Base-by-base conservation (phyloP, 2,329 filamentous ascomycete genomes). In the Esteya vermicola region DNA sequence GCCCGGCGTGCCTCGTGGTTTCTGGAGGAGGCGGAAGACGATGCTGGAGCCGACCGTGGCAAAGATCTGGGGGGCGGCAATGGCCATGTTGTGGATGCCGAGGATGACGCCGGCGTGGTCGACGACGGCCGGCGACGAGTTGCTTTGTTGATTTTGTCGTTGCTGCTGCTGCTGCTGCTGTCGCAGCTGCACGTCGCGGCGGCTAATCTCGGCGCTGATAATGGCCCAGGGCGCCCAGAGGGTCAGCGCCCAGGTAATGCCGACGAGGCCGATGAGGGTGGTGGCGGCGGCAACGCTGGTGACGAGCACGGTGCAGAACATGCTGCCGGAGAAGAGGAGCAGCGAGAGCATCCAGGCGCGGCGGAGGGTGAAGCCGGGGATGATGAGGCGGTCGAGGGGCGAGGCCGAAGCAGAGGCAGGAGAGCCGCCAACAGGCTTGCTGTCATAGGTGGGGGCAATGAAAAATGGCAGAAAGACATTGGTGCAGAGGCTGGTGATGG, bases 221-320 rank as follows among this genome's bases (percentile, higher is more conserved):
- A 96, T 82, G 30, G 89, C 88, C 63, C 89, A 96, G 0, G 89
- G 89, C 1, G 88, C 89, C 89, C 89, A 96, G 21, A 93, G 74
- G 2, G 86, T 86, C 52, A 95, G 65, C 19, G 88, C 86, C 89
- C 89, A 96, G 1, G 85, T 86, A 43, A 96, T 77, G 26, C 89
- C 89, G 36, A 93, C 78, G 20, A 91, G 63, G 1, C 78, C 84
- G 41, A 94, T 80, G 26, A 94, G 70, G 2, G 75, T 67, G 0
- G 83, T 93, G 2, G 84, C 89, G 9, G 70, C 74, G 42, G 72
- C 64, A 8, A 85, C 78, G 3, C 74, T 76, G 31, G 67, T 70
- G 30, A 93, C 83, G 44, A 93, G 69, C 42, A 93, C 76, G 0
- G 89, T 93, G 53, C 78, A 75, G 54, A 83, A 83, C 76, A 91